phyloP scores from a whole-genome alignment of 2,329 filamentous ascomycete species.

The Fusarium acutatum region DNA sequence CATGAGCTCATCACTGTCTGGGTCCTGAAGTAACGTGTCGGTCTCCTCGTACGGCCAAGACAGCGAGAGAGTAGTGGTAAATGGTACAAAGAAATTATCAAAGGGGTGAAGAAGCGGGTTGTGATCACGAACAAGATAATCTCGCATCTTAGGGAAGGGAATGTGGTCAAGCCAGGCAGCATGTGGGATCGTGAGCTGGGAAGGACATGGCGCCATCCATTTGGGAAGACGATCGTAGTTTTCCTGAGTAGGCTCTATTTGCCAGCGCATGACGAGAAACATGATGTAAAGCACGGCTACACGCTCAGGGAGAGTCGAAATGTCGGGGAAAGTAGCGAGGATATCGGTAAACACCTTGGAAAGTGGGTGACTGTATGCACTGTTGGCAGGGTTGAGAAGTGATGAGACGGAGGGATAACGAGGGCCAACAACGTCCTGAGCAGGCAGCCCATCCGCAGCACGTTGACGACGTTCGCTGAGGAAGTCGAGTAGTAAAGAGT shows the following conservation, averaged over 20 bases:
- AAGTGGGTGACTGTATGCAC: conserved; percentile 74
- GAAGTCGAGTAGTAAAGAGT: conserved; percentile 82
- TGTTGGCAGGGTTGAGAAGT: conserved; percentile 75
- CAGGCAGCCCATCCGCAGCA: conserved; percentile 70
- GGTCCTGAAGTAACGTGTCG: conserved; percentile 71
- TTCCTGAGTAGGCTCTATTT: conserved; percentile 79
- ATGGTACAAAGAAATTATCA: conserved; percentile 85
- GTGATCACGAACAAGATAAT: conserved; percentile 65
- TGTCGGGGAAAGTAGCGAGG: conserved; percentile 81
- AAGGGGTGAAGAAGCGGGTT: conserved; percentile 66
- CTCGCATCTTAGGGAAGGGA: conserved; percentile 81
- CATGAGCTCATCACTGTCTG: conserved; percentile 70
- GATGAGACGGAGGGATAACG: conserved; percentile 82
- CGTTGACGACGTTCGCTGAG: conserved; percentile 73
- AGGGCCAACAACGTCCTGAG: conserved; percentile 75
- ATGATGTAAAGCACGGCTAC: conserved; percentile 85
- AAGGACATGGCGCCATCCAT: conserved; percentile 73
- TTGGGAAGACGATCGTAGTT: conserved; percentile 81
- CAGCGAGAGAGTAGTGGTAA: conserved; percentile 76
- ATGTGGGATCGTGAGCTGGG: conserved; percentile 74
- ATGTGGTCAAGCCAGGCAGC: conserved; percentile 85
- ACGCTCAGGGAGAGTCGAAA: conserved; percentile 81
- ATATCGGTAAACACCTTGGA: conserved; percentile 89
- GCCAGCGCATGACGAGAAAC: conserved; percentile 89
- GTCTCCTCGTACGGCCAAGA: conserved; percentile 86